Evolutionary conservation across 169 alveolate species (phyloP).

Genomic region (Cryptosporidium ubiquitum): DNA sequence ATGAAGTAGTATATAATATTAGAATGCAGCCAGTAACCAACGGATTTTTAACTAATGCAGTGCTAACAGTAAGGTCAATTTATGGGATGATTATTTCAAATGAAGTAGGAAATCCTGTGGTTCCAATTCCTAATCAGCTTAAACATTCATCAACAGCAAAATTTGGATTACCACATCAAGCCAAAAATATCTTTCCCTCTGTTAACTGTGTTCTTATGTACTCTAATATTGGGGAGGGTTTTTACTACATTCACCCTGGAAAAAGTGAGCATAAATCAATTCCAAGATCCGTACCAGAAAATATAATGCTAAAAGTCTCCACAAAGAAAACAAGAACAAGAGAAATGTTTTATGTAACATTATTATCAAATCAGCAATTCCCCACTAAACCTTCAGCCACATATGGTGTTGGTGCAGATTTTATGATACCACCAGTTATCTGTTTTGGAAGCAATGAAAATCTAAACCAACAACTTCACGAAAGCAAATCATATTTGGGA

Average conservation of each 20-base stretch:
- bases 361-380: conserved; percentile 46
- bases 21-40: conserved; percentile 25
- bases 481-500: conserved; percentile 38
- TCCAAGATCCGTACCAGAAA: conserved; percentile 52
- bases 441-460: conserved; percentile 43
- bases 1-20: conserved; percentile 21
- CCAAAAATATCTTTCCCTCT: conserved; percentile 39
- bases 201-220: conserved; percentile 31
- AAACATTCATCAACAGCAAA: conserved; percentile 24
- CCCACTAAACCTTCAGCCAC: conserved; percentile 64
- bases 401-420: conserved; percentile 57
- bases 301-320: conserved; percentile 11
- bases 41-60: conserved; percentile 47
- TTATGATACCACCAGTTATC: conserved; percentile 50
- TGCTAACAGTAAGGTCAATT: conserved; percentile 26
- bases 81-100: conserved; percentile 31
- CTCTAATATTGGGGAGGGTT: not conserved
- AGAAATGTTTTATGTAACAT: conserved; percentile 62
- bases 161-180: conserved; percentile 58
- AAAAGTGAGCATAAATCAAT: conserved; percentile 43
- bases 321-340: conserved; percentile 36
- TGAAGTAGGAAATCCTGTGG: conserved; percentile 23
- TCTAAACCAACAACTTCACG: conserved; percentile 52
- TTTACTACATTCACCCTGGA: conserved; percentile 52
- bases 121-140: conserved; percentile 37